A percentile compares a stretch with the other conserved stretches of the same genome.
These are phyloP conservation scores for Podila epicladia DNA, from an alignment of 192 early-diverging fungal genomes.

Conservation along the genomic window DNA sequence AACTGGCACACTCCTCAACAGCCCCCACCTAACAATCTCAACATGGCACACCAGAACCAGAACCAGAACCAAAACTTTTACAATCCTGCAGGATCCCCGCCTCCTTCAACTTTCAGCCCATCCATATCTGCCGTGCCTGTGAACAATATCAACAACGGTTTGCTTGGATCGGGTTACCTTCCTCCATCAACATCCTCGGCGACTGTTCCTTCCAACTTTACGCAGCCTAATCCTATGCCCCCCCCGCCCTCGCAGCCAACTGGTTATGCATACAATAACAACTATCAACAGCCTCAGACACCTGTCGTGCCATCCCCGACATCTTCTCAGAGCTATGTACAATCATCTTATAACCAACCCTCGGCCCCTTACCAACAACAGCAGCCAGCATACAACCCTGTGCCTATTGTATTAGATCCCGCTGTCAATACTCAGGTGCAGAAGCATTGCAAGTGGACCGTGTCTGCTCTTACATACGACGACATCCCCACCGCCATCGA, in stretches of 20 bases:
- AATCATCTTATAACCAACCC: conserved; percentile 35
- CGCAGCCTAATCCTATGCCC: not conserved
- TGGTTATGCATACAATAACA: not conserved
- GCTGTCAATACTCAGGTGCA: conserved; percentile 72
- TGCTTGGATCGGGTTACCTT: not conserved
- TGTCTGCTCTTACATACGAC: conserved; percentile 95
- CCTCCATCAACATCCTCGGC: conserved; percentile 7
- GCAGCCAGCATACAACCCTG: conserved; percentile 4
- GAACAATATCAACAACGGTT: conserved; percentile 4
- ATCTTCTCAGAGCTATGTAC: conserved; percentile 9
- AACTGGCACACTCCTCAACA: not conserved
- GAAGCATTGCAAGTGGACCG: conserved; percentile 91
- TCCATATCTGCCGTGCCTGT: not conserved
- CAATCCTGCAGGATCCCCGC: conserved; percentile 25
- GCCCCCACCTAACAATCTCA: not conserved
- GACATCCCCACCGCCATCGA: conserved; percentile 89
- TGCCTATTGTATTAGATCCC: conserved; percentile 55
- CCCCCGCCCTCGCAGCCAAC: conserved; percentile 8
- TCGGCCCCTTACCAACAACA: conserved; percentile 18
- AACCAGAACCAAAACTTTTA: conserved; percentile 21
- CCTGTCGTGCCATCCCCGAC: conserved; percentile 13
- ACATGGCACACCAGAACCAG: not conserved
- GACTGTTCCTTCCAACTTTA: not conserved
- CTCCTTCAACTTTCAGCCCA: conserved; percentile 12
- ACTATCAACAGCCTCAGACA: conserved; percentile 1